Base-by-base conservation (phyloP, 106 monocot species). In the Platanthera guangdongensis region DNA sequence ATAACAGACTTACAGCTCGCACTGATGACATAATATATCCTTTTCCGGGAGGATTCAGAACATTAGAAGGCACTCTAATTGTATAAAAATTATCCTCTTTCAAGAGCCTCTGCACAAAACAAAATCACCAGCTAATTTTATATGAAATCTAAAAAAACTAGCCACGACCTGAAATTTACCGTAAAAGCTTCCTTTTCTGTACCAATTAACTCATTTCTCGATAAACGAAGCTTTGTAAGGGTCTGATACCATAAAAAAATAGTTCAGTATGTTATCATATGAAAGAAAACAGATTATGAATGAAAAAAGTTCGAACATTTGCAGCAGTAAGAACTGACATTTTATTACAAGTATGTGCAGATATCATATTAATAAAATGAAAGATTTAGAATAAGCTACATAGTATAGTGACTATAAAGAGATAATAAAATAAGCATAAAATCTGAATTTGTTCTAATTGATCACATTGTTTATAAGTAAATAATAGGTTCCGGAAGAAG, bases 11-110 rank as follows among this genome's bases (percentile, higher is more conserved):
- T 92, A 99, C 97, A 88, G 91, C 94, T 94, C 83, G 94, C 67
- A 99, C 80, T 22, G 97, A 94, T 32, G 97, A 92, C 75, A 90
- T 52, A 63, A 99, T 83, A 83, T 86, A 94, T 50, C 87, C 86
- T 72, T 81, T 88, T 64, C 91, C 91, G 75, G 87, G 68, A 80
- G 89, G 88, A 77, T 82, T 86, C 80, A 97, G 77, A 14, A 94
- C 85, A 86, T 97, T 91, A 68, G 94, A 89, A 32, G 91, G 91
- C 51, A 97, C 55, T 84, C 97, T 89, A 51, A 97, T 92, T 14
- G 80, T 91, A 74, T 94, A 94, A 62, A 84, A 94, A 30, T 77
- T 86, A 81, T 97, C 97, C 46, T 97, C 85, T 78, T 86, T 70
- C 80, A 97, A 86, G 46, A 94, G 80, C 81, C 83, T 89, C 97